Base-by-base conservation (phyloP, 1,284 basidiomycete genomes). In the Melampsora americana region DNA sequence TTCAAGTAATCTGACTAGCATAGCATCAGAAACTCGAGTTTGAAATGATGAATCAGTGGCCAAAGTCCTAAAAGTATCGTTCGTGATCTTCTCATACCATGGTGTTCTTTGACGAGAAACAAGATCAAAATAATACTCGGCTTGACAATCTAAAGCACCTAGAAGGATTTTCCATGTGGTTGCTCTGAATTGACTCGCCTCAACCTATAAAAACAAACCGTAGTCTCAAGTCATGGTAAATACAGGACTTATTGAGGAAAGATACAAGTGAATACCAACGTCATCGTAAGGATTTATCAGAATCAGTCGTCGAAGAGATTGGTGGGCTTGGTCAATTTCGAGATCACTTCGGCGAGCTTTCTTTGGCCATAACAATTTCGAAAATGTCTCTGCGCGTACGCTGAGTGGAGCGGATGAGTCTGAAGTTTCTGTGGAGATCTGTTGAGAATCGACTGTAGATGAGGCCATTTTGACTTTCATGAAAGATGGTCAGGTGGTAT, bases 11-110 rank as follows among this genome's bases (percentile, higher is more conserved):
- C 95, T 88, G 77, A 98, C 90, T n/a, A 98, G 87, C 91, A 95
- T 95, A 79, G 95, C 93, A 83, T 98, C 94, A 42, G 90, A 89
- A 20, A 99, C 95, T 69, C 91, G 89, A 81, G 93, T 91, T 83
- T 95, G 95, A 86, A 98, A 99, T 11, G 91, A 91, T 78, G 89
- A 88, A 83, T 98, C 95, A 0, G 95, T 98, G 1, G 95, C 93
- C 28, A 99, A 84, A 12, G 95, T 99, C 71, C 95, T 92, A 80
- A 85, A 84, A 42, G 82, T 83, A 79, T 87, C 86, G 80, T 87
- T 86, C 42, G 84, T 83, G 80, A 87, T 84, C 83, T 87, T 84
- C 23, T 80, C 64, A 35, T 67, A 74, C 72, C 72, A 74, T 53
- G 46, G 56, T 18, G 72, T 66, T 61, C 66, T 62, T 20, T 30